Conservation (phyloP, 2,329 filamentous ascomycete species). For the Ascocoryne sarcoides region DNA sequence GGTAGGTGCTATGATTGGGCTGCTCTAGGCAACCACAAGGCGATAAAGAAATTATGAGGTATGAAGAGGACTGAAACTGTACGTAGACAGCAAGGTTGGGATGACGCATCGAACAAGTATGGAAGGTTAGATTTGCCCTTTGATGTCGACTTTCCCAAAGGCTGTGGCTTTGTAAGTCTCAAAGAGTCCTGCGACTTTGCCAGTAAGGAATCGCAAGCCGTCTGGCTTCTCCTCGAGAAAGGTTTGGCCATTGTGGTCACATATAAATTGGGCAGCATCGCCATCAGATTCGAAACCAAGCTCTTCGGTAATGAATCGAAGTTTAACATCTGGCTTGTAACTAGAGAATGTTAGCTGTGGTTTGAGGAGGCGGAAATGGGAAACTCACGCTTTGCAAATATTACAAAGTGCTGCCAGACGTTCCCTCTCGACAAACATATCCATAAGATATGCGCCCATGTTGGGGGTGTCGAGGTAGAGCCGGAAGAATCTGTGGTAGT, state of each 20-base stretch:
- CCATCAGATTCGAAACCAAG: conserved; percentile 90
- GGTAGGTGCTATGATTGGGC: background rate
- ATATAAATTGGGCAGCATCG: conserved; percentile 84
- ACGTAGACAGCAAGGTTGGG: too few relatives aligned
- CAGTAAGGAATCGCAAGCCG: conserved; percentile 63
- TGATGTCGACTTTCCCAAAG: conserved; percentile 87
- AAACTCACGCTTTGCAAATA: conserved; percentile 87
- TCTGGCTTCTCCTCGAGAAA: conserved; percentile 71
- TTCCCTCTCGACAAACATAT: conserved; percentile 96
- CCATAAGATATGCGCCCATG: conserved; percentile 97
- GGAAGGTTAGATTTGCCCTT: conserved; percentile 70
- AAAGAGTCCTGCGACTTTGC: conserved; percentile 65
- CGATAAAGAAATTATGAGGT: background rate
- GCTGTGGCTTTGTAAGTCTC: conserved; percentile 64
- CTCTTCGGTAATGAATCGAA: conserved; percentile 91
- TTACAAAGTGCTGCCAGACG: conserved; percentile 81
- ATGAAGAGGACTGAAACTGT: background rate
- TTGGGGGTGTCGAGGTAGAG: conserved; percentile 90
- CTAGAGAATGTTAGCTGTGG: conserved; percentile 47
- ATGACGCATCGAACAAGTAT: background rate
- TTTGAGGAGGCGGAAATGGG: background rate
- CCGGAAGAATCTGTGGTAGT: conserved; percentile 97
- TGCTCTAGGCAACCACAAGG: background rate
- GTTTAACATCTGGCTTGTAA: conserved; percentile 82
- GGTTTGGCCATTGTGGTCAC: conserved; percentile 66